Evolutionary conservation across 139 green algal genomes (phyloP), one percentile per base, ranked within the genome.

Genomic region (Nannochloris sp.): DNA sequence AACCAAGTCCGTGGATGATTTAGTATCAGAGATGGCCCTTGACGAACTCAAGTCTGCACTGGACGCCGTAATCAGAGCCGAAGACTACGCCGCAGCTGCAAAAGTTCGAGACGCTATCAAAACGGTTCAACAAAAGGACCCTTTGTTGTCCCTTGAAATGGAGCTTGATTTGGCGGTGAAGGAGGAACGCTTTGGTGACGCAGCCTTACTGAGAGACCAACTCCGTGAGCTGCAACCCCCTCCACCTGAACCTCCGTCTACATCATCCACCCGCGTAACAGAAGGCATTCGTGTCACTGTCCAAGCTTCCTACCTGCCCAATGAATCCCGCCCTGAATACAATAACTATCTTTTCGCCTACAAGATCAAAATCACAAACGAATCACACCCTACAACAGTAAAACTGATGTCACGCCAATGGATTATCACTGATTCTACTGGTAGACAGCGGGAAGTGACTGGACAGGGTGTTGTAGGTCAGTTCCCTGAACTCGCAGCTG

Each of bases 391-490:
- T 25, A 75, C 33, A n/a, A 65, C 60, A 4, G 47, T 75, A 31
- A 75, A 70, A 46, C 33, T 75, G 15, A 45, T 75, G 30, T 4
- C 15, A 15, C 55, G 66, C 1, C 29, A 39, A 24, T 74, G 67
- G 67, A 3, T 35, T 5, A 74, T 74, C 27, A 38, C 12, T 8
- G 44, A 74, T 42, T 42, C 32, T 27, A 64, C 48, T 12, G 67
- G 67, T 1, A 37, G 35, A 24, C 10, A 19, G n/a, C 60, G 63
- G 46, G 25, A 67, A 31, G 67, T 74, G 4, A 83, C 77, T 31
- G 88, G 88, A 0, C 73, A 81, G 4, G 88, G 88, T 5, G 87
- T 95, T 23, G 74, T 95, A 31, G 87, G 88, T 0, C 64, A 89
- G 72, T 84, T 93, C 70, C 88, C 88, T 19, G 68, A 89, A 35